Evolutionary conservation across 179 eudicot species (phyloP).

Genomic region (Kewa caespitosa): DNA sequence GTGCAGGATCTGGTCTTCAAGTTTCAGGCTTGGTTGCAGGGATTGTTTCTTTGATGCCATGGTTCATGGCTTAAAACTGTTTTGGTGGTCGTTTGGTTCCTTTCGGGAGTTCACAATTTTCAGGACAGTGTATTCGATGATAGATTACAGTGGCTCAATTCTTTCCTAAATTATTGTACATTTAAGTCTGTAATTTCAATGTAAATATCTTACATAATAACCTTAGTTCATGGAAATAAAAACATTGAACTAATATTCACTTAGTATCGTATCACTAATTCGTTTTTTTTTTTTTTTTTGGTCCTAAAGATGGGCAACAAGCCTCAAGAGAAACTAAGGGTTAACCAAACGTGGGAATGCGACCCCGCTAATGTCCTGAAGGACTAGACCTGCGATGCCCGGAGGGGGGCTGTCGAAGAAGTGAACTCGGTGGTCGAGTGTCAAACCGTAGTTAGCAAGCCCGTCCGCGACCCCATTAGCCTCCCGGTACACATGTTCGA

Average conservation of each 20-base stretch:
- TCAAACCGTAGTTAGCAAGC: not conserved
- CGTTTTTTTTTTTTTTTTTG: too few relatives aligned
- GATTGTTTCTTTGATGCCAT: slow-evolving; percentile 20
- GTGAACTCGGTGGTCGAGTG: not conserved
- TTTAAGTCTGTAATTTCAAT: too few relatives aligned
- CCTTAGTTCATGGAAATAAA: too few relatives aligned
- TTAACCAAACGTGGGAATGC: not conserved
- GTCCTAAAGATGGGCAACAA: too few relatives aligned
- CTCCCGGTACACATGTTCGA: not conserved
- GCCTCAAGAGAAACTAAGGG: too few relatives aligned
- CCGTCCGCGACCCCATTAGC: not conserved
- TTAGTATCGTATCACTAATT: too few relatives aligned
- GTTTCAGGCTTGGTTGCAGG: slow-evolving; percentile 18
- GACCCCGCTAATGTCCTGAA: not conserved
- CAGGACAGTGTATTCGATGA: too few relatives aligned
- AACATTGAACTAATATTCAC: too few relatives aligned
- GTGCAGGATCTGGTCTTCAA: slow-evolving; percentile 20
- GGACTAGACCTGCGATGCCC: not conserved
- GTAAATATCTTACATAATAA: too few relatives aligned
- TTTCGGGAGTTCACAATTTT: too few relatives aligned
- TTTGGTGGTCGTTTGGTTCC: not conserved
- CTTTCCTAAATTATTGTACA: too few relatives aligned
- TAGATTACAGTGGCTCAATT: too few relatives aligned
- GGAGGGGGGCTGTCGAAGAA: not conserved
- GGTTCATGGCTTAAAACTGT: not conserved